phyloP scores from a whole-genome alignment of 2,329 filamentous ascomycete species.

The Meredithiella fracta region DNA sequence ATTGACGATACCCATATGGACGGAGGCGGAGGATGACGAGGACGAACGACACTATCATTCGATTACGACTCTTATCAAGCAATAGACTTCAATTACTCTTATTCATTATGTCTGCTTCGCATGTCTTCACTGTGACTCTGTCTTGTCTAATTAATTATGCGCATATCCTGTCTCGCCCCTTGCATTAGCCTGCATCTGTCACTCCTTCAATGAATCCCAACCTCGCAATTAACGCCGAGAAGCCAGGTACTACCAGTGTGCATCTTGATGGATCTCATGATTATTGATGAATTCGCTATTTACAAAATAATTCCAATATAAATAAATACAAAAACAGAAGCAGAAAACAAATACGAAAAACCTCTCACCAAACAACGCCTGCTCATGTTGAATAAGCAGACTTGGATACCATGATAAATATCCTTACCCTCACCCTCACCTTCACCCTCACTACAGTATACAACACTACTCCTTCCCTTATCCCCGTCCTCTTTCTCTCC shows the following conservation, averaged over 20 bases:
- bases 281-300: too few species aligned
- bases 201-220: not conserved
- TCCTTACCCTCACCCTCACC: too few species aligned
- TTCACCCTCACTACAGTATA: too few species aligned
- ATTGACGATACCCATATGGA: not conserved
- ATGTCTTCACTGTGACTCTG: too few species aligned
- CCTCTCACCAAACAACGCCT: not conserved
- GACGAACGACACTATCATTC: too few species aligned
- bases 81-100: too few species aligned
- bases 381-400: not conserved
- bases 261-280: not conserved
- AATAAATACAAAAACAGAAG: not conserved
- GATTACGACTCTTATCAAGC: too few species aligned
- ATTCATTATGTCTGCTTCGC: too few species aligned
- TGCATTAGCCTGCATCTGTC: not conserved
- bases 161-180: not conserved
- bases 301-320: too few species aligned
- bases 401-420: too few species aligned
- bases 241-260: not conserved
- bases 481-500: not conserved
- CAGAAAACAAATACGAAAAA: not conserved
- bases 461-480: too few species aligned
- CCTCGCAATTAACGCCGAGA: not conserved
- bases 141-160: not conserved
- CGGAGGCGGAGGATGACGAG: not conserved